Conservation (phyloP, 164 flowering plant species). For the Akebia trifoliata region DNA sequence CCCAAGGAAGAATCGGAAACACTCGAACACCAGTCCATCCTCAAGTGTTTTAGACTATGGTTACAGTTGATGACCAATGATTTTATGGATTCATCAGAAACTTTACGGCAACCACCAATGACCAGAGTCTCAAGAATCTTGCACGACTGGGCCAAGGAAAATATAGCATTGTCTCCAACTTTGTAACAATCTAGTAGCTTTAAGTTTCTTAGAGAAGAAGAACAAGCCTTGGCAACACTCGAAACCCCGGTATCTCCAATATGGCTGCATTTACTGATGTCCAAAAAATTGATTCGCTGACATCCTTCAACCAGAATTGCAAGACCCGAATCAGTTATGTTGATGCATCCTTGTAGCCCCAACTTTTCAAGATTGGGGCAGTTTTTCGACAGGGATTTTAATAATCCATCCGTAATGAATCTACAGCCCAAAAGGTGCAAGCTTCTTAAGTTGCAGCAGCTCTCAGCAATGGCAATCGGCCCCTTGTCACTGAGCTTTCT, state of each 20-base stretch:
- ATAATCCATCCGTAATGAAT: slow-evolving; percentile 44
- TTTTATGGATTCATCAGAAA: slow-evolving; percentile 58
- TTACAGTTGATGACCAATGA: slow-evolving; percentile 48
- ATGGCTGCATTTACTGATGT: slow-evolving; percentile 73
- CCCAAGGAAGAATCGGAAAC: slow-evolving; percentile 65
- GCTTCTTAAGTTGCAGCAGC: slow-evolving; percentile 54
- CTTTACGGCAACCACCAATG: slow-evolving; percentile 71
- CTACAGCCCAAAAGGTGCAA: slow-evolving; percentile 74
- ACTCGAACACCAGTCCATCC: slow-evolving; percentile 90
- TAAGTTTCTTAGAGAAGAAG: slow-evolving; percentile 51
- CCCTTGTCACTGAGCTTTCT: slow-evolving; percentile 86
- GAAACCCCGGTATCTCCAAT: slow-evolving; percentile 67
- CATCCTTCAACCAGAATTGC: slow-evolving; percentile 64
- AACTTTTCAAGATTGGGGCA: slow-evolving; percentile 63
- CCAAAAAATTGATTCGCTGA: slow-evolving; percentile 41
- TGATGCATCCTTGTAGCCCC: slow-evolving; percentile 65
- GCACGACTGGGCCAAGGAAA: slow-evolving; percentile 58
- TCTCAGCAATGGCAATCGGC: slow-evolving; percentile 57
- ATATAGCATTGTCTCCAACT: slow-evolving; percentile 66
- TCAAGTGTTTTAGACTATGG: slow-evolving; percentile 51
- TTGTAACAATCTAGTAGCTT: slow-evolving; percentile 74
- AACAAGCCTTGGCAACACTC: slow-evolving; percentile 54
- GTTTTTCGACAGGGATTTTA: slow-evolving; percentile 53
- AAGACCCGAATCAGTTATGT: slow-evolving; percentile 68
- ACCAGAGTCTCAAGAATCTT: slow-evolving; percentile 72